These are phyloP conservation scores for Cystoderma amianthinum DNA, from an alignment of 768 basidiomycete genomes.

Conservation along the genomic window DNA sequence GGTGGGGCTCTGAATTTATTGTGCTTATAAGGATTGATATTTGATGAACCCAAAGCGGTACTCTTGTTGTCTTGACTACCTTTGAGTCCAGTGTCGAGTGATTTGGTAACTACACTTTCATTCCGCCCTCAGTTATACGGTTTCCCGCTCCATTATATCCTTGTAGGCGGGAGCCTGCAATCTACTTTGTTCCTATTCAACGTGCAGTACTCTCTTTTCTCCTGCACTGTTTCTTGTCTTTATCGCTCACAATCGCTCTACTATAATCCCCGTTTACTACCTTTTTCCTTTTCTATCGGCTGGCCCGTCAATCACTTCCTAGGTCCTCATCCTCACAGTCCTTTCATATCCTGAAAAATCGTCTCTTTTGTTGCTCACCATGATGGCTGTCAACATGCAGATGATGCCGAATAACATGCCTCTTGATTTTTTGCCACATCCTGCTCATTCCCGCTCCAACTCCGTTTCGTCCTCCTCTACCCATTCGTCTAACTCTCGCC, in stretches of 20 bases:
- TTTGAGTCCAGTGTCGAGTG: constrained; percentile 18
- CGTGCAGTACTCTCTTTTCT: constrained; percentile 11
- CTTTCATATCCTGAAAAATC: constrained; percentile 26
- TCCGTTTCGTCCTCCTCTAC: constrained; percentile 75
- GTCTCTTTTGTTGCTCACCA: constrained; percentile 19
- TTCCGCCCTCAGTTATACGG: constrained; percentile 11
- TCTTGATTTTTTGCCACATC: constrained; percentile 65
- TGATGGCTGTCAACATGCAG: constrained; percentile 74
- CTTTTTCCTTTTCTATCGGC: constrained; percentile 32
- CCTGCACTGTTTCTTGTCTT: constrained; percentile 6
- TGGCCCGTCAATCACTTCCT: constrained; percentile 47
- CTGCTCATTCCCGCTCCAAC: constrained; percentile 68
- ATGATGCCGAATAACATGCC: constrained; percentile 61
- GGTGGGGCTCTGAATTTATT: too few species aligned
- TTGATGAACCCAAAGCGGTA: not conserved
- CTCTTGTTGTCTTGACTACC: constrained; percentile 41
- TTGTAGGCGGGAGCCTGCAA: constrained; percentile 21
- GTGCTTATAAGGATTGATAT: not conserved
- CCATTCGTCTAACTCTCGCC: constrained; percentile 66
- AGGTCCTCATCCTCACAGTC: constrained; percentile 21
- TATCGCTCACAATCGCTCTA: too few species aligned
- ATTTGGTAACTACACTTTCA: constrained; percentile 11
- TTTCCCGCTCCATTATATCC: constrained; percentile 26
- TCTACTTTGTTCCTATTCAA: constrained; percentile 18
- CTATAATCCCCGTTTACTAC: constrained; percentile 14